These are phyloP conservation scores for Dovyalis caffra DNA, from an alignment of 345 rosid species.

Conservation along the genomic window DNA sequence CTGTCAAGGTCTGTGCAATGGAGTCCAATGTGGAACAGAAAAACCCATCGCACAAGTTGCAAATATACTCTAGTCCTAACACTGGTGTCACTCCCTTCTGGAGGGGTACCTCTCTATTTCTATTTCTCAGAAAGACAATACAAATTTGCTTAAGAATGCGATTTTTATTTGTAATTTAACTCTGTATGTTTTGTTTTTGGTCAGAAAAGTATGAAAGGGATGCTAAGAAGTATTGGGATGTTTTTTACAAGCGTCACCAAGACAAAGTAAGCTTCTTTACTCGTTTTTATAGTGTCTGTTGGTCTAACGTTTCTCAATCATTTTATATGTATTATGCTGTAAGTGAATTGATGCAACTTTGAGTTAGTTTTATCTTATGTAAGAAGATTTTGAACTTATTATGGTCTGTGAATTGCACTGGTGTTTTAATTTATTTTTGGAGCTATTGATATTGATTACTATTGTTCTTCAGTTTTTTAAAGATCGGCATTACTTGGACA, in stretches of 20 bases:
- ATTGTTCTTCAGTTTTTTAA: slow-evolving; percentile 68
- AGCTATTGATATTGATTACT: neutral
- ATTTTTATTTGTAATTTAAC: neutral
- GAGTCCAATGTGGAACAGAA: slow-evolving; percentile 39
- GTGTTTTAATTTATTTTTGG: neutral
- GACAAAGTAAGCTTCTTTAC: slow-evolving; percentile 44
- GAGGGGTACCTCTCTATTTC: slow-evolving; percentile 48
- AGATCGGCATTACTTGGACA: slow-evolving; percentile 92
- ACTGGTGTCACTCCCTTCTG: slow-evolving; percentile 68
- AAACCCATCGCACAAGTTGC: slow-evolving; percentile 41
- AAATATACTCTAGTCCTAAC: slow-evolving; percentile 59
- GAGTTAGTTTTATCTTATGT: no score
- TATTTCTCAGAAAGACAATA: neutral
- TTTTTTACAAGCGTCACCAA: slow-evolving; percentile 79
- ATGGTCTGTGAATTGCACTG: neutral
- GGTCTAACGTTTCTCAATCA: neutral
- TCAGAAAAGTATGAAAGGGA: slow-evolving; percentile 83
- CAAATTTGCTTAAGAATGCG: neutral
- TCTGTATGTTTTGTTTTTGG: neutral
- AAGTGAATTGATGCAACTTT: neutral
- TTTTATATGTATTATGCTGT: neutral
- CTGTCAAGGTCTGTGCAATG: slow-evolving; percentile 21
- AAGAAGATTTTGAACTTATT: neutral
- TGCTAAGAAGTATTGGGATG: slow-evolving; percentile 89
- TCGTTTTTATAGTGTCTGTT: neutral